Conservation (phyloP, 768 basidiomycete species). For the Termitomyces sp. region DNA sequence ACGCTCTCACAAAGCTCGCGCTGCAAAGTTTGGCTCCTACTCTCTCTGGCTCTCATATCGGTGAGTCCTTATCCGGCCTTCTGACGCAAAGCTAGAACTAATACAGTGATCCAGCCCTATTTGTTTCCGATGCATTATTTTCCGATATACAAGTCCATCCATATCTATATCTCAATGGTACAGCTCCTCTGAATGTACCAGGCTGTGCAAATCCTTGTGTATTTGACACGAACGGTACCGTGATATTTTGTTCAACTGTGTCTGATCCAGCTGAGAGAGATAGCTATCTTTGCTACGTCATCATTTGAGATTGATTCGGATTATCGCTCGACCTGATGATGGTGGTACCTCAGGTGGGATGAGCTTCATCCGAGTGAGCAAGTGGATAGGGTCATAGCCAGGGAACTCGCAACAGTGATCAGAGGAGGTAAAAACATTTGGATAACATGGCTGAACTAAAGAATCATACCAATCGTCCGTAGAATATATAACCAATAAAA, state of each 20-base stretch:
- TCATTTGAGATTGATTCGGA: background rate
- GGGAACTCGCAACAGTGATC: conserved; percentile 34
- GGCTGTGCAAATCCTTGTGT: conserved; percentile 46
- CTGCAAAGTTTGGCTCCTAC: conserved; percentile 39
- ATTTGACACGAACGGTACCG: conserved; percentile 20
- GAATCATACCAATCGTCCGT: background rate
- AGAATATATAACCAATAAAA: background rate
- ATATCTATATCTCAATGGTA: conserved; percentile 53
- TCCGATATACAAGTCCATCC: conserved; percentile 52
- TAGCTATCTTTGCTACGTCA: conserved; percentile 44
- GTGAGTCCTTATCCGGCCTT: conserved; percentile 21
- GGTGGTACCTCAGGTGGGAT: conserved; percentile 25
- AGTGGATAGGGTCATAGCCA: conserved; percentile 37
- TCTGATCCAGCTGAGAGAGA: conserved; percentile 20
- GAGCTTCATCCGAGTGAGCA: conserved; percentile 30
- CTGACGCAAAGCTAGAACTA: background rate
- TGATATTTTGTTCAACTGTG: conserved; percentile 19
- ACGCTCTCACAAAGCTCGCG: conserved; percentile 45
- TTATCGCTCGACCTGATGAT: background rate
- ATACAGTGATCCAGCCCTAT: conserved; percentile 34
- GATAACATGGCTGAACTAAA: conserved; percentile 35
- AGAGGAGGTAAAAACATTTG: conserved; percentile 30
- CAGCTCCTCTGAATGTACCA: conserved; percentile 53
- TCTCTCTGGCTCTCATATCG: conserved; percentile 51
- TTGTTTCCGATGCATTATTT: conserved; percentile 58